Evolutionary conservation across 2,329 filamentous ascomycete species (phyloP), one percentile per base, ranked within the genome.

Genomic region (Pezicula radicicola): DNA sequence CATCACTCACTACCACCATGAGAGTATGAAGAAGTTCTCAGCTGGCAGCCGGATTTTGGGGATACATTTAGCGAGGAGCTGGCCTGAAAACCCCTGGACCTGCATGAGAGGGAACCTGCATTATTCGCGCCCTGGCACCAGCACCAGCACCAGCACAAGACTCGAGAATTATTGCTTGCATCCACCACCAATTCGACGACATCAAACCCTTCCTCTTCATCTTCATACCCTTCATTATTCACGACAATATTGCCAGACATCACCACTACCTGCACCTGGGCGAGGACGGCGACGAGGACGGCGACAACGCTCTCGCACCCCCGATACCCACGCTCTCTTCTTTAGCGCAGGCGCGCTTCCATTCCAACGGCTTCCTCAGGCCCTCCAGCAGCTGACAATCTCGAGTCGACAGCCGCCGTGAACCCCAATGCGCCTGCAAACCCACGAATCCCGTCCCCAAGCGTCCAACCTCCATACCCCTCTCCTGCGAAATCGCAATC

Each of bases 391-490:
- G 41, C 16, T 43, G 12, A 45, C 42, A n/a, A 25, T 27, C 18
- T 25, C 19, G 15, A 9, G 21, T 28, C 56, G 49, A 55, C 59
- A 50, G 49, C 62, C 36, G 50, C 46, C 53, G 49, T 55, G 48
- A 55, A 54, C 12, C 37, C 50, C 44, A 50, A 45, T 28, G 42
- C 42, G 19, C 19, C 51, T 33, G 56, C 51, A 48, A 61, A 63
- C 40, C 58, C 58, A 30, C 58, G 59, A 45, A 57, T 65, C 48
- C 62, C 63, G 13, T 65, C 62, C 6, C 60, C 64, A 35, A 62
- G 53, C 36, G 57, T 58, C 48, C 64, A 67, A 53, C 63, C 63
- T 35, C 55, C 60, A 7, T 65, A 64, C 46, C 62, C 63, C 16
- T 56, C 59, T 0, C 56, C 64, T 18, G 52, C 54, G 30, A 50